Conservation (phyloP, 108 stramenopile species). For the Skeletonema menzelii region DNA sequence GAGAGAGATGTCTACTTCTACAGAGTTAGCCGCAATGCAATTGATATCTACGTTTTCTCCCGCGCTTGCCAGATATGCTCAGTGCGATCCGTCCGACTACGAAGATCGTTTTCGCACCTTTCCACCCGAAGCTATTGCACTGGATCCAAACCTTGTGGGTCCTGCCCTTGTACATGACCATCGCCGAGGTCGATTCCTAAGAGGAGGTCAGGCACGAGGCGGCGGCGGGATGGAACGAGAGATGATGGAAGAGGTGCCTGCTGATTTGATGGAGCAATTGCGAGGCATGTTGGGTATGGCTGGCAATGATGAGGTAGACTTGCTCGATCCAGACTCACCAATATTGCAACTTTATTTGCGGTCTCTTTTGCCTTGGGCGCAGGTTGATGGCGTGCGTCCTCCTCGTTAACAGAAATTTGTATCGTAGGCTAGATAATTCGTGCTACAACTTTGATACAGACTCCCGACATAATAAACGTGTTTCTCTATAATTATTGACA, state of each 20-base stretch:
- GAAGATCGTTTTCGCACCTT: conserved; percentile 66
- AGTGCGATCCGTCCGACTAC: conserved; percentile 64
- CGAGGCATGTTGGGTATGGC: conserved; percentile 31
- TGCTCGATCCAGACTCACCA: conserved; percentile 82
- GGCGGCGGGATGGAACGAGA: neutral
- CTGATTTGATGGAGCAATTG: conserved; percentile 8
- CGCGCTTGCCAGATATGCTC: conserved; percentile 64
- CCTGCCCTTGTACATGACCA: conserved; percentile 72
- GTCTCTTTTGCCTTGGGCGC: conserved; percentile 77
- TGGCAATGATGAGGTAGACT: conserved; percentile 7
- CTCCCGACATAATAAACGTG: no score
- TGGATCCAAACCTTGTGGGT: conserved; percentile 70
- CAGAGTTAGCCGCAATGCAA: neutral
- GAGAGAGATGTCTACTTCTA: neutral
- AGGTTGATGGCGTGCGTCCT: conserved; percentile 78
- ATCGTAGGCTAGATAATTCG: neutral
- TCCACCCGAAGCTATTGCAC: conserved; percentile 76
- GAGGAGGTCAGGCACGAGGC: conserved; percentile 22
- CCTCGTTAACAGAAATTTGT: conserved; percentile 7
- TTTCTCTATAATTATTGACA: neutral
- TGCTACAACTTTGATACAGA: neutral
- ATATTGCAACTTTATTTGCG: conserved; percentile 76
- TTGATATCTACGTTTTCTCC: conserved; percentile 34
- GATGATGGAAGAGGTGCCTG: conserved; percentile 1
- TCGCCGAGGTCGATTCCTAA: conserved; percentile 61